Conservation (phyloP, 2,329 filamentous ascomycete genomes). For the Diaporthe citriasiana region DNA sequence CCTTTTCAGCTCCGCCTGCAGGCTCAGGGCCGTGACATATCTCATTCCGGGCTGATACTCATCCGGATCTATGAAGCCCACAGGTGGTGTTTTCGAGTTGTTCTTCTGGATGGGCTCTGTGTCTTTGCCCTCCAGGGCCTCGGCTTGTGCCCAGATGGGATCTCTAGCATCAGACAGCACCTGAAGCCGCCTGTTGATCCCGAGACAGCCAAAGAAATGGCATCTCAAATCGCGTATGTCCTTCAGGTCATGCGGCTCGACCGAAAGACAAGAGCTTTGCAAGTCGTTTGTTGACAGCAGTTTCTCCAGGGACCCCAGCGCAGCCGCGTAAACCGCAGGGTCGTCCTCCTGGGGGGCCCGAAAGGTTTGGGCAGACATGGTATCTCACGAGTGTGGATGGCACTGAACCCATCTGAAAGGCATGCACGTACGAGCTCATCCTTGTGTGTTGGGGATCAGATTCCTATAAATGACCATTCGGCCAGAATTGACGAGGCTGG, state of each 20-base stretch:
- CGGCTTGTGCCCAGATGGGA: constrained; percentile 22
- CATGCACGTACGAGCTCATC: no score
- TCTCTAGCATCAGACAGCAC: constrained; percentile 9
- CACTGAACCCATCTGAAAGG: neutral
- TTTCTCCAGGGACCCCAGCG: constrained; percentile 1
- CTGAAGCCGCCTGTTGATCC: constrained; percentile 22
- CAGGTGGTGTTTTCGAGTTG: neutral
- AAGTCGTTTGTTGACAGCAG: neutral
- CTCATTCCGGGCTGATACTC: constrained; percentile 28
- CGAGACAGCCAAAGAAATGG: constrained; percentile 39
- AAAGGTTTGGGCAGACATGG: constrained; percentile 6
- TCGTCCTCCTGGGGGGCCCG: neutral
- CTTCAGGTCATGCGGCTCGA: constrained; percentile 16
- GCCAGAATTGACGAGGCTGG: constrained; percentile 27
- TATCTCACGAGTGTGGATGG: neutral
- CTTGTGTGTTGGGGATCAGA: neutral
- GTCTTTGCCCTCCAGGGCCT: constrained; percentile 18
- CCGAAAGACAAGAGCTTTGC: constrained; percentile 31
- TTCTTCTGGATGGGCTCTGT: constrained; percentile 9
- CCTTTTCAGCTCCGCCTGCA: constrained; percentile 35
- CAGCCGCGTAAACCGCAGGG: constrained; percentile 12
- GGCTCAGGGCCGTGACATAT: constrained; percentile 35
- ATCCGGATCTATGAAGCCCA: neutral
- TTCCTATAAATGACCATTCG: constrained; percentile 1
- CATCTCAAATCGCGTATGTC: constrained; percentile 16